Evolutionary conservation across 371 early-diverging fungal genomes (phyloP).

Genomic region (Smittium culicis): DNA sequence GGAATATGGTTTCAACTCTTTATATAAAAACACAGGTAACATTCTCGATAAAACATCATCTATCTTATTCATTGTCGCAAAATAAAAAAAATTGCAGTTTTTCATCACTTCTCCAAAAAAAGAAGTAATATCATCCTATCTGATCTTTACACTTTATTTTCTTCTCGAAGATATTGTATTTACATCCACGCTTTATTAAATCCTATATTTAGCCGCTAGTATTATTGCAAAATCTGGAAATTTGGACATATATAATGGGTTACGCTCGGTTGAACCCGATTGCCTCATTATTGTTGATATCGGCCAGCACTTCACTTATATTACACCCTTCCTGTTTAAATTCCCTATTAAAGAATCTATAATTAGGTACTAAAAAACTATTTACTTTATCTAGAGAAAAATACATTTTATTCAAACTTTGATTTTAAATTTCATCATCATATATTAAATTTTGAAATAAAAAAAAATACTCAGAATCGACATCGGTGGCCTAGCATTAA

Average conservation of each 20-base stretch:
- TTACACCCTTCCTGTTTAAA: constrained; percentile 52
- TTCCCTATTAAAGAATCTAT: constrained; percentile 40
- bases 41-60: too few relatives aligned
- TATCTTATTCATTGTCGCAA: too few relatives aligned
- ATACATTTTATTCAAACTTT: too few relatives aligned
- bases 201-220: constrained; percentile 9
- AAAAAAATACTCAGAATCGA: constrained; percentile 39
- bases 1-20: constrained; percentile 56
- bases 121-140: too few relatives aligned
- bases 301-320: constrained; percentile 70
- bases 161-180: too few relatives aligned
- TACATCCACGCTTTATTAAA: too few relatives aligned
- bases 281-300: constrained; percentile 62
- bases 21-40: constrained; percentile 40
- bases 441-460: background rate
- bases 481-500: constrained; percentile 71
- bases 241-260: background rate
- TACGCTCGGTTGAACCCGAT: constrained; percentile 26
- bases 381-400: background rate
- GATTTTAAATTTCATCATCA: background rate
- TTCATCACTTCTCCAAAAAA: too few relatives aligned
- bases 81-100: too few relatives aligned
- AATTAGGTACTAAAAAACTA: constrained; percentile 32
- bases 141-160: too few relatives aligned
- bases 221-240: constrained; percentile 1